Conservation (phyloP, 202 grass and related monocot species). For the Alloteropsis angusta region DNA sequence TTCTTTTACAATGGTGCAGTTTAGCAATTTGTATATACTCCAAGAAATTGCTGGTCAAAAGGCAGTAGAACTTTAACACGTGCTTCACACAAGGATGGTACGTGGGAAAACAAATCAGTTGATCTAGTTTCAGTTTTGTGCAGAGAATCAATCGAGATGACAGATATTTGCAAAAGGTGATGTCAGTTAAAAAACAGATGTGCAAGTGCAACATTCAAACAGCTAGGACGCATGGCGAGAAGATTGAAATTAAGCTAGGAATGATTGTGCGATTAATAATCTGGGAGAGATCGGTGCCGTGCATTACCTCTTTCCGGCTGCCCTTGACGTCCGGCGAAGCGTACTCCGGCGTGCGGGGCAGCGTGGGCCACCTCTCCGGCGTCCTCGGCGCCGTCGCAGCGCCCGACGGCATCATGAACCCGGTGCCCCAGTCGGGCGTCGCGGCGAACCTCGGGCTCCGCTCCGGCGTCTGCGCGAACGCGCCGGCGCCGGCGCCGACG, state of each 20-base stretch:
- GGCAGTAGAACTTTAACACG: neutral
- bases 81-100: neutral
- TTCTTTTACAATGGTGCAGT: too few species aligned
- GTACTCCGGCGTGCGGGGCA: slow-evolving; percentile 37
- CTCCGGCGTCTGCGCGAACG: slow-evolving; percentile 33
- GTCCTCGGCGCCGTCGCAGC: slow-evolving; percentile 22
- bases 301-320: slow-evolving; percentile 55
- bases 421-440: slow-evolving; percentile 39
- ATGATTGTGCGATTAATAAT: neutral
- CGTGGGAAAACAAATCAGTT: neutral
- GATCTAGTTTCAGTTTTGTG: neutral
- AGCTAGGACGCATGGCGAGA: neutral
- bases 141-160: neutral
- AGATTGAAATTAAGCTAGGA: neutral
- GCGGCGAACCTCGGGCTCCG: slow-evolving; percentile 47
- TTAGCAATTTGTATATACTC: neutral
- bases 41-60: neutral
- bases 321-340: slow-evolving; percentile 32
- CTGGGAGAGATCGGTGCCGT: neutral
- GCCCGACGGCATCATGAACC: slow-evolving; percentile 42
- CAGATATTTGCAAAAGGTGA: neutral
- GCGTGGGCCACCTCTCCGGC: slow-evolving; percentile 47
- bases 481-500: neutral
- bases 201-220: neutral
- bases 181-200: too few species aligned